A percentile compares a stretch with the other conserved stretches of the same genome.
These are phyloP conservation scores for Cladosporium cucumerinum DNA, from an alignment of 2,329 filamentous ascomycete species.

Conservation along the genomic window DNA sequence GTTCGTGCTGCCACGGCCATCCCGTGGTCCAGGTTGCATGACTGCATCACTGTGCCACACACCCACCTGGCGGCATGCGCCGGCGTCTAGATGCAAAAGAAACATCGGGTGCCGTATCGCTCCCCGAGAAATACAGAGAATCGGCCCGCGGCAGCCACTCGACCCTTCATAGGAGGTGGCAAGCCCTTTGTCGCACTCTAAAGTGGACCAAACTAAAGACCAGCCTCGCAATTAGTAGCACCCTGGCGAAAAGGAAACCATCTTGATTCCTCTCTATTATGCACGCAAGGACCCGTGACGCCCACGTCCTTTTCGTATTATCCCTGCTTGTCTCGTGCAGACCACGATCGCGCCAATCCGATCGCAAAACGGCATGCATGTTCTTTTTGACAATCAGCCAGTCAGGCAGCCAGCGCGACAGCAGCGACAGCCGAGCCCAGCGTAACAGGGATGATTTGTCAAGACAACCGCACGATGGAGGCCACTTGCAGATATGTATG, in stretches of 20 bases:
- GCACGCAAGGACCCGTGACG: constrained; percentile 5
- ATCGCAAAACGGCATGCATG: constrained; percentile 7
- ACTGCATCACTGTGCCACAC: not conserved
- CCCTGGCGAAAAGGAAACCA: not conserved
- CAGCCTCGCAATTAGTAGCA: not conserved
- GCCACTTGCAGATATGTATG: not conserved
- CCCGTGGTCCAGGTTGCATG: constrained; percentile 6
- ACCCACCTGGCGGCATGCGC: not conserved
- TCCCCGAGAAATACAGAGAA: not conserved
- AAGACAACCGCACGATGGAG: not conserved
- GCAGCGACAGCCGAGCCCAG: not conserved
- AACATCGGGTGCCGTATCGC: not conserved
- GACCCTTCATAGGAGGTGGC: not conserved
- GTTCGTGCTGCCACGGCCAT: not conserved
- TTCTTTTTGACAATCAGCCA: not conserved
- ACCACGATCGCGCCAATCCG: constrained; percentile 12
- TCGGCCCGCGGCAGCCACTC: constrained; percentile 4
- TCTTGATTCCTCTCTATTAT: not conserved
- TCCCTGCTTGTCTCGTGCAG: constrained; percentile 15
- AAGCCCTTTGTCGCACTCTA: not conserved
- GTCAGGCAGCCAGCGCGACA: constrained; percentile 4
- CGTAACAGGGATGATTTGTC: constrained; percentile 6
- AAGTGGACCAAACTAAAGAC: not conserved
- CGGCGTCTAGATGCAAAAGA: not conserved
- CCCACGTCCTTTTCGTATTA: constrained; percentile 9